A percentile compares a stretch with the other conserved stretches of the same genome.
These are phyloP conservation scores for Hymenotorrendiella dingleyae DNA, from an alignment of 2,329 filamentous ascomycete species.

Conservation along the genomic window DNA sequence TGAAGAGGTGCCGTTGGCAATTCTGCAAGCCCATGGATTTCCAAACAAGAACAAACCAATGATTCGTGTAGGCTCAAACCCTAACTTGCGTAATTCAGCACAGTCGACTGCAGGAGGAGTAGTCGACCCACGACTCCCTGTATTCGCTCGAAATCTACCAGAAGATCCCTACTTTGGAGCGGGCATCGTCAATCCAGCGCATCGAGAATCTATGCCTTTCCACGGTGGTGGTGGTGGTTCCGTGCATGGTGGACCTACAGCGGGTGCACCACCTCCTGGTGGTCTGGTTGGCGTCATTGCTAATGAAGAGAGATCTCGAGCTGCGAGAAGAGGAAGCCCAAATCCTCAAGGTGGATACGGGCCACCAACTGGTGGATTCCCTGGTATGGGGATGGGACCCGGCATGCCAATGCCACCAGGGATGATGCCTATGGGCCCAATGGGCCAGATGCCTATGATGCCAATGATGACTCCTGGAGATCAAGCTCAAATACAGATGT, in stretches of 20 bases:
- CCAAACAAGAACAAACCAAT: constrained; percentile 73
- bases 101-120: constrained; percentile 53
- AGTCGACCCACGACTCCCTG: constrained; percentile 50
- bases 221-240: constrained; percentile 47
- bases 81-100: constrained; percentile 59
- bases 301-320: constrained; percentile 72
- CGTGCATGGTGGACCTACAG: constrained; percentile 31
- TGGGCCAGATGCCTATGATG: constrained; percentile 29
- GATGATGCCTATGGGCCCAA: constrained; percentile 26
- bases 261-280: constrained; percentile 57
- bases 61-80: constrained; percentile 61
- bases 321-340: constrained; percentile 72
- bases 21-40: constrained; percentile 84
- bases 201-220: constrained; percentile 70
- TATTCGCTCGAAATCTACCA: constrained; percentile 76
- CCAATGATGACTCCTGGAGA: constrained; percentile 49
- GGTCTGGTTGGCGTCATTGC: constrained; percentile 86
- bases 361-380: constrained; percentile 18
- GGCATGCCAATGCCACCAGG: constrained; percentile 20
- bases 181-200: constrained; percentile 63
- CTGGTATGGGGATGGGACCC: constrained; percentile 29
- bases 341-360: constrained; percentile 50
- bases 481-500: constrained; percentile 73
- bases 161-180: constrained; percentile 82
- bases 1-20: constrained; percentile 80